Conservation (phyloP, 164 flowering plant species). For the Protea cynaroides region DNA sequence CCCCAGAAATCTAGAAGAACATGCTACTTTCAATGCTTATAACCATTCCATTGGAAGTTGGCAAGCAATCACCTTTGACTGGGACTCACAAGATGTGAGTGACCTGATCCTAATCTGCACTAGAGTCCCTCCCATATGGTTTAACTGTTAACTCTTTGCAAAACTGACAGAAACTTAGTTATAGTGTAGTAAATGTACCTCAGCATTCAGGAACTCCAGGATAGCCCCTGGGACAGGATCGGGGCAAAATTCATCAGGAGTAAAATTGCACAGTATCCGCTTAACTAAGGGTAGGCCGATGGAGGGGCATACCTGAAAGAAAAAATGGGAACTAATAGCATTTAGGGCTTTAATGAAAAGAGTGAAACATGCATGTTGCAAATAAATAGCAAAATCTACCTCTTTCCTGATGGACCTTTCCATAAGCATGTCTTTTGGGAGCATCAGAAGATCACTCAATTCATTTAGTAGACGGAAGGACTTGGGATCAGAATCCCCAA, state of each 20-base stretch:
- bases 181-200: constrained; percentile 42
- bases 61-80: neutral
- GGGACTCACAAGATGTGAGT: neutral
- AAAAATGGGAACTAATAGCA: neutral
- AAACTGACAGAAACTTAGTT: neutral
- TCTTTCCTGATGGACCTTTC: constrained; percentile 78
- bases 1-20: too few relatives aligned
- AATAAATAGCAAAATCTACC: constrained; percentile 31
- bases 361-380: neutral
- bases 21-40: too few relatives aligned
- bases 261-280: constrained; percentile 87
- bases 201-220: constrained; percentile 80
- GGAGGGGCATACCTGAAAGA: constrained; percentile 73
- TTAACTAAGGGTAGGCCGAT: constrained; percentile 72
- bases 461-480: constrained; percentile 66
- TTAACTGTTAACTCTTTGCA: neutral
- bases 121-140: neutral
- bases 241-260: constrained; percentile 98
- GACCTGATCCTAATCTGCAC: neutral
- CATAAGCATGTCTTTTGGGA: constrained; percentile 95
- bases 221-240: constrained; percentile 93
- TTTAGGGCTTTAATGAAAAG: neutral
- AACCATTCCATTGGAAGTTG: neutral
- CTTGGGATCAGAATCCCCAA: constrained; percentile 34
- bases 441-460: constrained; percentile 95